Percentiles rank a stretch among this genome's conserved stretches.
These are phyloP conservation scores for Pterocarpus santalinus DNA, from an alignment of 306 rosid genomes.

Conservation along the genomic window DNA sequence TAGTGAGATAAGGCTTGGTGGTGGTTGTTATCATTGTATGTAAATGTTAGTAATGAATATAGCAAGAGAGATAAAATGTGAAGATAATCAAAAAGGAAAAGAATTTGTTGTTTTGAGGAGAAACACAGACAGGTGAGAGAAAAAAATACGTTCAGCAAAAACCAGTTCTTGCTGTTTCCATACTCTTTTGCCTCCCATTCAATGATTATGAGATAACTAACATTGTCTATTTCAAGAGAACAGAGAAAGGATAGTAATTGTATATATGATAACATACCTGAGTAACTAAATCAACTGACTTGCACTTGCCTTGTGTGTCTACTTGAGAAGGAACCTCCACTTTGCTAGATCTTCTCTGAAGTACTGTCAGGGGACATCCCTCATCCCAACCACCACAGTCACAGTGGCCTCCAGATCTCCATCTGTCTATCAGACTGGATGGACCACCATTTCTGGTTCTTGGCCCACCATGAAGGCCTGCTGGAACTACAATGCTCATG, in stretches of 20 bases:
- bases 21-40: not conserved
- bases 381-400: slow-evolving; percentile 99
- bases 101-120: slow-evolving; percentile 12
- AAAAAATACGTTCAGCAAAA: not conserved
- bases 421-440: slow-evolving; percentile 83
- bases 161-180: slow-evolving; percentile 22
- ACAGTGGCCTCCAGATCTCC: slow-evolving; percentile 91
- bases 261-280: slow-evolving; percentile 60
- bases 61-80: slow-evolving; percentile 27
- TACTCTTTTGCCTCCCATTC: not conserved
- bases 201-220: slow-evolving; percentile 21
- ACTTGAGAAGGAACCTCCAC: slow-evolving; percentile 50
- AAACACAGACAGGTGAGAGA: not conserved
- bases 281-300: slow-evolving; percentile 64
- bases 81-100: slow-evolving; percentile 20
- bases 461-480: slow-evolving; percentile 93
- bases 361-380: slow-evolving; percentile 90
- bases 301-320: slow-evolving; percentile 69
- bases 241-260: not conserved
- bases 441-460: slow-evolving; percentile 83
- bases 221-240: slow-evolving; percentile 9
- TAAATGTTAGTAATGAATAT: not conserved
- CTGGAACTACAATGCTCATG: slow-evolving; percentile 79
- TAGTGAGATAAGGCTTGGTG: slow-evolving; percentile 3
- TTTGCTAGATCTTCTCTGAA: slow-evolving; percentile 60